These are phyloP conservation scores for Ascochyta pisi DNA, from an alignment of 2,329 filamentous ascomycete species.

Conservation along the genomic window DNA sequence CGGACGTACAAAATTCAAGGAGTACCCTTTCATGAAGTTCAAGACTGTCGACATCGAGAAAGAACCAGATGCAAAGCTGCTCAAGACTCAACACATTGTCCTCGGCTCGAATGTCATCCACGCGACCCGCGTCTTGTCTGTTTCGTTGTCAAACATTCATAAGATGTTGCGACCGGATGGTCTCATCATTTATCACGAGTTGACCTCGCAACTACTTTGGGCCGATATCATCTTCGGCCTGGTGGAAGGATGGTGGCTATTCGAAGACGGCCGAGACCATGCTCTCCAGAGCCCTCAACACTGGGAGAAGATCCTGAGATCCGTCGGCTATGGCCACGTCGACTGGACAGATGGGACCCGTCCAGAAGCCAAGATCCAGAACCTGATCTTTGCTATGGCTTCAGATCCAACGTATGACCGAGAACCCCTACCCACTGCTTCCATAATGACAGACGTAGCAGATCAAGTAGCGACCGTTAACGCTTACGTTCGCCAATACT, in stretches of 20 bases:
- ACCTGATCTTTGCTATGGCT: background rate
- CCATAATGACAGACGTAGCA: too few relatives aligned
- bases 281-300: background rate
- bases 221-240: slow-evolving; percentile 26
- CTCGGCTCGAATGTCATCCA: slow-evolving; percentile 25
- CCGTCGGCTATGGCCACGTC: slow-evolving; percentile 13
- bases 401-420: background rate
- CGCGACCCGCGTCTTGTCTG: slow-evolving; percentile 16
- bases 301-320: slow-evolving; percentile 13
- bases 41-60: slow-evolving; percentile 42
- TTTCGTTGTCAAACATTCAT: slow-evolving; percentile 5
- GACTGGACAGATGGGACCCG: slow-evolving; percentile 18
- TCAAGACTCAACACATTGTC: slow-evolving; percentile 13
- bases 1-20: slow-evolving; percentile 35
- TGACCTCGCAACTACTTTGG: slow-evolving; percentile 21
- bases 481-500: too few relatives aligned
- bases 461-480: too few relatives aligned
- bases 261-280: slow-evolving; percentile 13
- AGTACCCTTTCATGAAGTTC: slow-evolving; percentile 42
- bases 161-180: slow-evolving; percentile 17
- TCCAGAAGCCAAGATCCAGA: background rate
- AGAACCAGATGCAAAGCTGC: slow-evolving; percentile 7
- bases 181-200: slow-evolving; percentile 16
- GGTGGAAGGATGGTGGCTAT: slow-evolving; percentile 31
- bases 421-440: background rate